Evolutionary conservation across 2,329 filamentous ascomycete genomes (phyloP).

Genomic region (Scytalidium sp.): DNA sequence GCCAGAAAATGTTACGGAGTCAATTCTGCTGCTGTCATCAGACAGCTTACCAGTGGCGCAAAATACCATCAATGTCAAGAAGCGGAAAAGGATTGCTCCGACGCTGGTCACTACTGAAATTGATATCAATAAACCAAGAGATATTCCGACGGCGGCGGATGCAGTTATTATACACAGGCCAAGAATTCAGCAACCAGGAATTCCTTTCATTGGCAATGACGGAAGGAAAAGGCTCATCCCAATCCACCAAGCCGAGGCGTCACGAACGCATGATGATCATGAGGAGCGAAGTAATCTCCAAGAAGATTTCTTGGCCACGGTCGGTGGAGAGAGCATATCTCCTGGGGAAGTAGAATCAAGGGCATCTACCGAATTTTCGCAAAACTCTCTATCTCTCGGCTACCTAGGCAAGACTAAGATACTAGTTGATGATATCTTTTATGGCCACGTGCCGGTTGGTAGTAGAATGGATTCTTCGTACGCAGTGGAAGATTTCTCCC

Average conservation of each 20-base stretch:
- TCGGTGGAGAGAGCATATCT: background rate
- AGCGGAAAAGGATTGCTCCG: conserved; percentile 29
- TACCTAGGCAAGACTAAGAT: conserved; percentile 37
- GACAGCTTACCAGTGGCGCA: background rate
- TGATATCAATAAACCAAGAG: conserved; percentile 15
- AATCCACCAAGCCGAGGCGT: conserved; percentile 4
- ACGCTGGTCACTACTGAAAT: conserved; percentile 22
- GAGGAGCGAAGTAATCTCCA: background rate
- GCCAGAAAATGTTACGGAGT: background rate
- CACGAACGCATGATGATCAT: background rate
- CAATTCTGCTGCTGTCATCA: background rate
- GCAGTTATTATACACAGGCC: conserved; percentile 10
- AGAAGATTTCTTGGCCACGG: background rate
- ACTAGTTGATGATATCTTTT: conserved; percentile 39
- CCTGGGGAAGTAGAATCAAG: background rate
- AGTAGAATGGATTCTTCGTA: conserved; percentile 17
- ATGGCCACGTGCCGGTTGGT: conserved; percentile 24
- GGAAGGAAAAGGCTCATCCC: conserved; percentile 19
- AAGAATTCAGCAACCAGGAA: conserved; percentile 12
- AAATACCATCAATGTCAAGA: conserved; percentile 17
- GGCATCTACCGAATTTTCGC: background rate
- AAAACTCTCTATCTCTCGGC: conserved; percentile 9
- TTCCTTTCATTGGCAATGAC: conserved; percentile 13
- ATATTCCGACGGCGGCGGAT: conserved; percentile 21
- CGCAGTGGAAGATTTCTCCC: conserved; percentile 18